Evolutionary conservation across 768 basidiomycete species (phyloP), one percentile per base, ranked within the genome.

Genomic region (Serendipita sp.): DNA sequence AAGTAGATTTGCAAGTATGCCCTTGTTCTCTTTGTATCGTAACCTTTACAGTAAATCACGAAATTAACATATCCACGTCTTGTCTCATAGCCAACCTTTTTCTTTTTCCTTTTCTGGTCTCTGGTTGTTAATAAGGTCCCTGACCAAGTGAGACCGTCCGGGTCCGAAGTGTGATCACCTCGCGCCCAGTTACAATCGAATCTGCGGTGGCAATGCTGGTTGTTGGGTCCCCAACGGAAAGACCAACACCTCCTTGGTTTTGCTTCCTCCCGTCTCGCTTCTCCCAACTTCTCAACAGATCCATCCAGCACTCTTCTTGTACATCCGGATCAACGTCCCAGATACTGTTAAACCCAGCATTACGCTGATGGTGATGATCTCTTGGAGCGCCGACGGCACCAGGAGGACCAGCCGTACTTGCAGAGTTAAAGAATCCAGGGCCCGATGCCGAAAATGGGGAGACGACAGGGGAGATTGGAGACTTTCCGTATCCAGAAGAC

Each of bases 301-400:
- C 30, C 48, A 32, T 18, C n/a, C n/a, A 5, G 30, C 48, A 51
- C n/a, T 32, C 18, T n/a, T 7, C 18, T 32, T n/a, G n/a, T 5
- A 51, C 48, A 8, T 51, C 48, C 11, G 28, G 56, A 38, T 60
- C 56, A n/a, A 60, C 56, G 56, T 60, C 56, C 56, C 56, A 60
- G 16, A 60, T 30, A 60, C 56, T 60, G 35, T 30, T 60, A 23
- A n/a, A 11, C 30, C 18, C 23, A 60, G 30, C 23, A 23, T 23
- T 23, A 23, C 23, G 30, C 56, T 30, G 10, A 30, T 60, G 48
- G n/a, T 41, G 41, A 7, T 41, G 41, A 41, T 41, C 41, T 41
- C 41, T 41, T 41, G 7, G 41, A 13, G 41, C 7, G 7, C 41
- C 41, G 5, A 5, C 13, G 13, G 41, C 13, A 41, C 41, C 13